A percentile compares a stretch with the other conserved stretches of the same genome.
These are phyloP conservation scores for Polyporus tsugae DNA, from an alignment of 1,284 basidiomycete genomes.

Conservation along the genomic window DNA sequence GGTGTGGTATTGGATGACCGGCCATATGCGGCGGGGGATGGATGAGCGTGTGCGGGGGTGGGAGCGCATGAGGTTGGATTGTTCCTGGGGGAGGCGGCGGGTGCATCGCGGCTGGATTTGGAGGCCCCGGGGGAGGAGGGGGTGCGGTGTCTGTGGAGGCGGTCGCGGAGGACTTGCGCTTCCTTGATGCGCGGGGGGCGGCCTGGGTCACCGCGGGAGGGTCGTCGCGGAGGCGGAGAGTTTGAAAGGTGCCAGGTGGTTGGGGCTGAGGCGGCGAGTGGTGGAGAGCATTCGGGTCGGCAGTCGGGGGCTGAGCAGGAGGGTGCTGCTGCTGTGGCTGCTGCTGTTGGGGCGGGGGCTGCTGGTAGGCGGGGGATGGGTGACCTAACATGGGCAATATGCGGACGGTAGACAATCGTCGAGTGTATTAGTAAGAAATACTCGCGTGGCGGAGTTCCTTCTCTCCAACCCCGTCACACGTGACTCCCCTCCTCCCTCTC, in stretches of 20 bases:
- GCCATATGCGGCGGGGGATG: conserved; percentile 37
- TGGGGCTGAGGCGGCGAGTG: conserved; percentile 42
- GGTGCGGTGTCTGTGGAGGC: conserved; percentile 49
- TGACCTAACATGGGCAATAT: conserved; percentile 47
- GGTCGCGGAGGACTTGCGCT: conserved; percentile 48
- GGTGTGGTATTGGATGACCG: conserved; percentile 30
- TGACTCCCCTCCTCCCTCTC: conserved; percentile 16
- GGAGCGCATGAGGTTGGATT: conserved; percentile 42
- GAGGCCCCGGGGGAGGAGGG: conserved; percentile 35
- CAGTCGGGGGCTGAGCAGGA: conserved; percentile 34
- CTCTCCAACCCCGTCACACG: conserved; percentile 22
- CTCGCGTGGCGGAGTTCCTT: conserved; percentile 40
- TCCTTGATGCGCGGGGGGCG: conserved; percentile 43
- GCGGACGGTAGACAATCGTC: conserved; percentile 37
- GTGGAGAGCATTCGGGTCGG: conserved; percentile 35
- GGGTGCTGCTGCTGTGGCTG: conserved; percentile 41
- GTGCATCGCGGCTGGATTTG: conserved; percentile 46
- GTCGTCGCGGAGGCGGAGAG: conserved; percentile 73
- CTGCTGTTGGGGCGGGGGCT: conserved; percentile 41
- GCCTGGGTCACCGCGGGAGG: conserved; percentile 47
- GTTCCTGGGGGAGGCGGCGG: conserved; percentile 43
- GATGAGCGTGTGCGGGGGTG: conserved; percentile 39
- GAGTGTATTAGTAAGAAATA: conserved; percentile 48
- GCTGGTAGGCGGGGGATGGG: conserved; percentile 46
- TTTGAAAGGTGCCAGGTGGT: conserved; percentile 50